Evolutionary conservation across 139 green algal genomes (phyloP).

Genomic region (Pleodorina starrii): DNA sequence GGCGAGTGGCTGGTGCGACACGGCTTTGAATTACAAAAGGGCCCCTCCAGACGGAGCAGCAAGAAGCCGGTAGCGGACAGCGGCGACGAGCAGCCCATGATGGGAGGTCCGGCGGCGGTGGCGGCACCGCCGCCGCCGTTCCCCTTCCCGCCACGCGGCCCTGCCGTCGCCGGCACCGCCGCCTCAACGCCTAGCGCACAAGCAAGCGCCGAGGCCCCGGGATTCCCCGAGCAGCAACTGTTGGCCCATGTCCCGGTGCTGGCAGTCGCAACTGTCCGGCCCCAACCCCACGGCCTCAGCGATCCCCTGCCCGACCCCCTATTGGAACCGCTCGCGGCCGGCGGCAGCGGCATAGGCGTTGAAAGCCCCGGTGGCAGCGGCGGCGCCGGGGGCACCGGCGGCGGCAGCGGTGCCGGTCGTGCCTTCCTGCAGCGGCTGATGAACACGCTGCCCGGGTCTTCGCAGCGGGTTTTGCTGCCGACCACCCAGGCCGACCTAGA

Average conservation of each 20-base stretch:
- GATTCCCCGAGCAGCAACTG: neutral
- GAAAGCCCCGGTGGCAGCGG: neutral
- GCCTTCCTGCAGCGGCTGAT: neutral
- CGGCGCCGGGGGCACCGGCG: neutral
- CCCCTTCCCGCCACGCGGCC: no score
- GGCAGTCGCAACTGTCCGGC: neutral
- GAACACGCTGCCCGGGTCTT: neutral
- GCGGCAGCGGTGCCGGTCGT: neutral
- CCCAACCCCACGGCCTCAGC: neutral
- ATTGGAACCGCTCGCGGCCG: neutral
- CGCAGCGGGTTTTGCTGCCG: neutral
- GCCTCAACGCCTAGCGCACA: no score
- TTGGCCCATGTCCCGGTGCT: neutral
- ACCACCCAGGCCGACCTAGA: neutral
- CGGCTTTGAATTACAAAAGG: slow-evolving; percentile 17
- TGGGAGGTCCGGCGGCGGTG: no score
- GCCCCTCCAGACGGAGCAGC: slow-evolving; percentile 17
- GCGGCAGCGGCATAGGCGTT: neutral
- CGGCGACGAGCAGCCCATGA: neutral
- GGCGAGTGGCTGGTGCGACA: slow-evolving; percentile 37
- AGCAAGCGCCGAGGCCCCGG: no score
- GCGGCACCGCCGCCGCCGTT: no score
- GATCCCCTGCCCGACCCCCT: neutral
- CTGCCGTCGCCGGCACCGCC: neutral
- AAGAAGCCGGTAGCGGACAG: neutral